phyloP scores from a whole-genome alignment of 768 basidiomycete genomes.

The Trametes cinnabarina region DNA sequence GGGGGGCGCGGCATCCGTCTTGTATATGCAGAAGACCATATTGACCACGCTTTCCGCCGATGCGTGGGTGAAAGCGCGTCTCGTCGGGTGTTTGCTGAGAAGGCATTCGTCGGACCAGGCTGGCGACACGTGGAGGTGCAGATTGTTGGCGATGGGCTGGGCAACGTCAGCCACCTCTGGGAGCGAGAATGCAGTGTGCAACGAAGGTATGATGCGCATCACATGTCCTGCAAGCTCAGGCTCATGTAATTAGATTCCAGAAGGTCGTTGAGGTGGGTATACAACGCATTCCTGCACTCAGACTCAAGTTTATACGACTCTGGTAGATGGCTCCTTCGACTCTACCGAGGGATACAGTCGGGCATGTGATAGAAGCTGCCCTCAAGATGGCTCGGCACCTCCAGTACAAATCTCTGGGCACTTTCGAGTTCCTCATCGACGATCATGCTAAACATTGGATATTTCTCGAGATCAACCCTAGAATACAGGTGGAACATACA shows the following conservation, averaged over 20 bases:
- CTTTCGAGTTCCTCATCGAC: constrained; percentile 34
- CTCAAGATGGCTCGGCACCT: constrained; percentile 27
- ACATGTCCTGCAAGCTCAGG: neutral
- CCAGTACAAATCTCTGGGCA: constrained; percentile 29
- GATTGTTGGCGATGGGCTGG: constrained; percentile 34
- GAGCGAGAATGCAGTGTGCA: constrained; percentile 38
- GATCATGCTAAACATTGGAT: constrained; percentile 28
- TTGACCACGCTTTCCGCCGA: constrained; percentile 8
- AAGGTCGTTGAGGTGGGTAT: constrained; percentile 32
- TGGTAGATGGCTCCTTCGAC: constrained; percentile 30
- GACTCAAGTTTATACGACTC: too few species aligned
- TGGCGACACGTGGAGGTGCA: constrained; percentile 39
- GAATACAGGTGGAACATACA: constrained; percentile 35
- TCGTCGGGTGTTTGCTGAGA: constrained; percentile 29
- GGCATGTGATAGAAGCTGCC: constrained; percentile 26
- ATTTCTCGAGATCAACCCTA: constrained; percentile 37
- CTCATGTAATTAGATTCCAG: constrained; percentile 30
- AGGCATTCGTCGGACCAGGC: constrained; percentile 29
- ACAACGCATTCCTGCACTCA: too few species aligned
- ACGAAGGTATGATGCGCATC: constrained; percentile 25
- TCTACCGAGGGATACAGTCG: constrained; percentile 22
- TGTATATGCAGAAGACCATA: neutral
- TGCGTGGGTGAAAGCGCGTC: constrained; percentile 20
- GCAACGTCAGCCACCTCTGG: constrained; percentile 31
- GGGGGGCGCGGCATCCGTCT: constrained; percentile 34